Evolutionary conservation across 495 filamentous ascomycete species (phyloP), one percentile per base, ranked within the genome.

Genomic region (Aspergillus taichungensis): DNA sequence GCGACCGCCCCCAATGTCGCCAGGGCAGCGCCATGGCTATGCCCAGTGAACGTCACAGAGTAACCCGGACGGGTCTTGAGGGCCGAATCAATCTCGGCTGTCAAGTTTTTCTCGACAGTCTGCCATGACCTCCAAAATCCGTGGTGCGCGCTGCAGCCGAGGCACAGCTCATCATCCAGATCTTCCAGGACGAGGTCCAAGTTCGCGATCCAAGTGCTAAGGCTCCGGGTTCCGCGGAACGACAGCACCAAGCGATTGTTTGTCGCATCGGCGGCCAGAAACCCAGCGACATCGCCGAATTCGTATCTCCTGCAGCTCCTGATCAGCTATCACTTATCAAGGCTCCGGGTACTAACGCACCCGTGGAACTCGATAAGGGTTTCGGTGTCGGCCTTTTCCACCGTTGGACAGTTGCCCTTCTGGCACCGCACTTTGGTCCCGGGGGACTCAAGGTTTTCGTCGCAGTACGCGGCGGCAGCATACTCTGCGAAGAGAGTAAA

Each of bases 401-500:
- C 79, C 0, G 63, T 47, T 1, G 82, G 77, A 57, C 88, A 92
- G 44, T 69, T 72, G n/a, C 61, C 68, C 6, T 62, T 47, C 1
- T 59, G 45, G 60, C 88, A 94, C 9, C 69, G 70, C 13, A 90
- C 45, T 9, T 63, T 63, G 10, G 61, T 57, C n/a, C 60, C 60
- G 8, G 64, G 51, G 6, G 73, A 60, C 35, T 73, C 71, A 40
- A 59, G 35, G 43, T 81, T 71, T 34, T 45, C 67, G 31, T 76
- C 68, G 60, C 87, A 92, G 60, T 86, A 88, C 5, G 79, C 66
- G 0, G 85, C 82, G 0, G 72, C 82, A 1, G 85, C 68, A 59
- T 82, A 91, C 55, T 91, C 77, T 11, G 81, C 75, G 56, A 75
- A 85, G 49, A 87, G 66, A 4, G 71, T 62, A 37, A 91, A 64